Evolutionary conservation across 23 red algal species (phyloP).

Genomic region (Gracilaria caudata): DNA sequence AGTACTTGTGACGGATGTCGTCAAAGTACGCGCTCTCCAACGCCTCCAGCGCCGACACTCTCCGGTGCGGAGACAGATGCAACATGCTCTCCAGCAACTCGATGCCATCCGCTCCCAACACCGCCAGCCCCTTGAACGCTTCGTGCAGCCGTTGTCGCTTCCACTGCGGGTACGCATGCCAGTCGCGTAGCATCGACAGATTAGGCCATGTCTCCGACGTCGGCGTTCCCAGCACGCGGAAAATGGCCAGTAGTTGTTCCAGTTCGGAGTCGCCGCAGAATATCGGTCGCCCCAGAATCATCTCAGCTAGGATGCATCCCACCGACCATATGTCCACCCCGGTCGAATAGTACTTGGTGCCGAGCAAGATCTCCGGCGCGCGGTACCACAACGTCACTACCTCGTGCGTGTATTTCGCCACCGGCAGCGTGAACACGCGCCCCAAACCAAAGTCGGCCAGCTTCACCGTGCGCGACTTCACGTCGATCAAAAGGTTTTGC

Average conservation of each 20-base stretch:
- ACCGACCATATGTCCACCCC: slow-evolving; percentile 94
- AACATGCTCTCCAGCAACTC: slow-evolving; percentile 76
- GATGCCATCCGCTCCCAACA: slow-evolving; percentile 76
- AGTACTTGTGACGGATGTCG: slow-evolving; percentile 85
- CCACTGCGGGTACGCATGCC: slow-evolving; percentile 97
- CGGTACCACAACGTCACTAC: slow-evolving; percentile 99
- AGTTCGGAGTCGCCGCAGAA: slow-evolving; percentile 97
- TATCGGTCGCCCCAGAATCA: slow-evolving; percentile 81
- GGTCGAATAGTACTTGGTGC: slow-evolving; percentile 94
- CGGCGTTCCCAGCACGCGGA: slow-evolving; percentile 94
- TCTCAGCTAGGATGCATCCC: slow-evolving; percentile 97
- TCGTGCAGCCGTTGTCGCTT: slow-evolving; percentile 48
- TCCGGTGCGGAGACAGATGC: slow-evolving; percentile 74
- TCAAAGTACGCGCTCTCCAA: slow-evolving; percentile 92
- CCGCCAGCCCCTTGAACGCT: slow-evolving; percentile 54
- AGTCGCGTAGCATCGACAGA: slow-evolving; percentile 75
- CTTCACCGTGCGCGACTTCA: slow-evolving; percentile 82
- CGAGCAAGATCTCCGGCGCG: slow-evolving; percentile 96
- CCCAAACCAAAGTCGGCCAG: slow-evolving; percentile 98
- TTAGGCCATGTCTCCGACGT: slow-evolving; percentile 76
- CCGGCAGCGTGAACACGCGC: slow-evolving; percentile 87
- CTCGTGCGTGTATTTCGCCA: slow-evolving; percentile 98
- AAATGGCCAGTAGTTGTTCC: slow-evolving; percentile 94
- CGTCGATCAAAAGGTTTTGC: slow-evolving; percentile 94
- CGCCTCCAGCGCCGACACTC: slow-evolving; percentile 83